Evolutionary conservation across 176 grass and related monocot species (phyloP), one percentile per base, ranked within the genome.

Genomic region (Eremochloa ophiuroides): DNA sequence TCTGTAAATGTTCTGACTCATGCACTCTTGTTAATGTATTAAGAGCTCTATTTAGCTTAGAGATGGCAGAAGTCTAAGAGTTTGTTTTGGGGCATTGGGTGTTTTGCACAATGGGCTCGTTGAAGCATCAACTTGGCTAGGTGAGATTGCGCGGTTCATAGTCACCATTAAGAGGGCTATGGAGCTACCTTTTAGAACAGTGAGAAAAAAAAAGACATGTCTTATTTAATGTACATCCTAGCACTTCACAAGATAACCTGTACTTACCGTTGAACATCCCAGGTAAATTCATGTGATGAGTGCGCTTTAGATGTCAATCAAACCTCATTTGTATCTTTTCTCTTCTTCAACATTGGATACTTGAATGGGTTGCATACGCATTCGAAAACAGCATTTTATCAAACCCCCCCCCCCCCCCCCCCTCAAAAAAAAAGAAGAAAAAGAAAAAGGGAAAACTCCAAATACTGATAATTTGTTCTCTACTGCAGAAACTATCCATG

Each of bases 401-500:
- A n/a, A n/a, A n/a, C 30, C 8, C 26, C 3, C 10, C 27, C 26
- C n/a, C n/a, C n/a, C n/a, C n/a, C n/a, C n/a, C n/a, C n/a, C n/a
- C n/a, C n/a, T n/a, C n/a, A n/a, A 27, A 42, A 41, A 16, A 43
- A 31, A 9, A 10, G n/a, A n/a, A n/a, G n/a, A n/a, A n/a, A n/a
- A n/a, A n/a, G n/a, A n/a, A n/a, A n/a, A n/a, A n/a, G n/a, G n/a
- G n/a, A n/a, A n/a, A n/a, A n/a, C 15, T 78, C 71, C 1, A 42
- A 27, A 63, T 48, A 20, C 58, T 78, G 43, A 61, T 82, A 22
- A 38, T 82, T 6, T 86, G 66, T 89, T 41, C 38, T 66, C 71
- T 33, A 79, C 76, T 88, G 72, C 93, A 99, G 96, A 99, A 88
- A 80, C 77, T 99, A 73, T 99, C 96, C 28, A 92, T 66, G 64